Conservation (phyloP, 2,329 filamentous ascomycete species). For the Aspergillus sp. region DNA sequence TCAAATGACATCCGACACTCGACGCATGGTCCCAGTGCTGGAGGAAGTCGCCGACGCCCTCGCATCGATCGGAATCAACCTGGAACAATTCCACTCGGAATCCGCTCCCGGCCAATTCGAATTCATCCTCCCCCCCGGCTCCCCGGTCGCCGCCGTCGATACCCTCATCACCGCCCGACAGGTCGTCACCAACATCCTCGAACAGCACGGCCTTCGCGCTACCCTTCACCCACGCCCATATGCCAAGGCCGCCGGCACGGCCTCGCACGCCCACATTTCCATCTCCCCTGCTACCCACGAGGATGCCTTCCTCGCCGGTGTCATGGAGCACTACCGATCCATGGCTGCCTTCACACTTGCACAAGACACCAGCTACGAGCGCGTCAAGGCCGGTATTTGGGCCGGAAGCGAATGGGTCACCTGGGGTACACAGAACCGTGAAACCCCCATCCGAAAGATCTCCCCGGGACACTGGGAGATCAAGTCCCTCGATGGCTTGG, state of each 20-base stretch:
- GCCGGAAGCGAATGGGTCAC: conserved; percentile 72
- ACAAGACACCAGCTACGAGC: conserved; percentile 62
- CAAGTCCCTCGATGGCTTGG: conserved; percentile 71
- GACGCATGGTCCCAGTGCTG: conserved; percentile 53
- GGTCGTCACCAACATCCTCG: conserved; percentile 61
- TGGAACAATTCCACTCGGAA: conserved; percentile 73
- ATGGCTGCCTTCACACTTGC: conserved; percentile 67
- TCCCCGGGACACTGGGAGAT: conserved; percentile 69
- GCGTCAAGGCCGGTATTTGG: conserved; percentile 67
- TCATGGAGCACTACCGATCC: conserved; percentile 61
- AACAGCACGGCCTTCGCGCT: conserved; percentile 58
- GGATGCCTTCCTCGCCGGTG: conserved; percentile 63
- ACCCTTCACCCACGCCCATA: conserved; percentile 70
- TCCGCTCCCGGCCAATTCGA: conserved; percentile 72
- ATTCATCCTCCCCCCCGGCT: conserved; percentile 61
- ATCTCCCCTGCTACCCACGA: conserved; percentile 53
- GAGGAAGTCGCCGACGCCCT: conserved; percentile 62
- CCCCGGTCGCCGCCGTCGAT: conserved; percentile 66
- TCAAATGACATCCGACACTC: conserved; percentile 58
- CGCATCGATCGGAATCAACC: conserved; percentile 56
- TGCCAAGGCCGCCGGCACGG: conserved; percentile 54
- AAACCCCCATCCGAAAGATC: conserved; percentile 67
- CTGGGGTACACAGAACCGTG: conserved; percentile 79
- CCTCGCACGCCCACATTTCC: conserved; percentile 60
- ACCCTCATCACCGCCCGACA: conserved; percentile 66